A percentile compares a stretch with the other conserved stretches of the same genome.
Conservation (phyloP, 2,329 filamentous ascomycete genomes). For the Stachybotrys chartarum region DNA sequence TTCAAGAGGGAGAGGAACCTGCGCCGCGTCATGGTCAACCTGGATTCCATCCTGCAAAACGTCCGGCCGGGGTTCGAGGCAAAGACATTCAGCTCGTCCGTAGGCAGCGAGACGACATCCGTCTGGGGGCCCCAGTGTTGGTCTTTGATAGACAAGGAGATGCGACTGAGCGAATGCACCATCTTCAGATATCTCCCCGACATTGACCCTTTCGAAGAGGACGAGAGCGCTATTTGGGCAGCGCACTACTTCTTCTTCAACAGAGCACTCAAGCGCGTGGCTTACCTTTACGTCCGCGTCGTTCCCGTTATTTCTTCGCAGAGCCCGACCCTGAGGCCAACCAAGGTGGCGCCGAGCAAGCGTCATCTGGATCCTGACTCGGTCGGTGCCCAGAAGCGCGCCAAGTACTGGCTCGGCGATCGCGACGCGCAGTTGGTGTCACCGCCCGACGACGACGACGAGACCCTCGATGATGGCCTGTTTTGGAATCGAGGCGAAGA, state of each 20-base stretch:
- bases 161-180: constrained; percentile 82
- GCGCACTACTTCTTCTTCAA: constrained; percentile 98
- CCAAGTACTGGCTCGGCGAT: constrained; percentile 81
- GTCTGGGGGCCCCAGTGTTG: constrained; percentile 88
- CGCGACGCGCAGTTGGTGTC: constrained; percentile 42
- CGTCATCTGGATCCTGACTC: constrained; percentile 22
- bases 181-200: constrained; percentile 86
- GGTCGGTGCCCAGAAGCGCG: constrained; percentile 55
- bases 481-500: constrained; percentile 53
- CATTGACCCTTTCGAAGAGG: constrained; percentile 84
- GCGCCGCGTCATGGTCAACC: constrained; percentile 73
- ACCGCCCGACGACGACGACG: constrained; percentile 39
- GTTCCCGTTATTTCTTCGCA: constrained; percentile 66
- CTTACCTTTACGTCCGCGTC: constrained; percentile 88
- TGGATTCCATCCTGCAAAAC: constrained; percentile 84
- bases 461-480: constrained; percentile 41
- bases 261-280: constrained; percentile 82
- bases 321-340: constrained; percentile 41
- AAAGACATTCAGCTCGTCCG: constrained; percentile 32
- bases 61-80: constrained; percentile 59
- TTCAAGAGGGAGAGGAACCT: constrained; percentile 81
- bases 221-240: constrained; percentile 91
- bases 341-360: constrained; percentile 18
- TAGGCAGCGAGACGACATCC: constrained; percentile 42
- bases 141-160: constrained; percentile 88